A percentile compares a stretch with the other conserved stretches of the same genome.
phyloP scores from a whole-genome alignment of 2,329 filamentous ascomycete species.

The Exophiala mesophila region DNA sequence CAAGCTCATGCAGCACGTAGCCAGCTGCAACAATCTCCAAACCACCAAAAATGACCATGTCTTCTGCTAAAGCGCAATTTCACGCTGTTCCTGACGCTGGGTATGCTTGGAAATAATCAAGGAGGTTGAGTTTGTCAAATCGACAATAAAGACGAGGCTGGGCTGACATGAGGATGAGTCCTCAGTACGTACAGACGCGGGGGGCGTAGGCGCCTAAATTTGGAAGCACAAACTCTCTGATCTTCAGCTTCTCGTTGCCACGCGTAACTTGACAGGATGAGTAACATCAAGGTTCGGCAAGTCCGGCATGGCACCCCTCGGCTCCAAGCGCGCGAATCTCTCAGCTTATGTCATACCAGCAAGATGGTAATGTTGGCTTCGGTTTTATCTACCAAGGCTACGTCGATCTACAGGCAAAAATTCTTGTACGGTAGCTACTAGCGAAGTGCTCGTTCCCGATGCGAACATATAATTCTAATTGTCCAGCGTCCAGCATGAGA shows the following conservation, averaged over 20 bases:
- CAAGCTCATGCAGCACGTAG: constrained; percentile 16
- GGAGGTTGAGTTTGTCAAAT: neutral
- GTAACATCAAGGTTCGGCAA: neutral
- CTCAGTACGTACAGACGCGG: neutral
- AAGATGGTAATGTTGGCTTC: too few relatives aligned
- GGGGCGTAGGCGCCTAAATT: too few relatives aligned
- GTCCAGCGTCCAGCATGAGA: too few relatives aligned
- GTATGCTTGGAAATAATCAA: neutral
- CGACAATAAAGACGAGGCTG: neutral
- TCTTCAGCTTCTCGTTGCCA: neutral
- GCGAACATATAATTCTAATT: too few relatives aligned
- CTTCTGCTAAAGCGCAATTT: too few relatives aligned
- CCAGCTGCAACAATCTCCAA: constrained; percentile 17
- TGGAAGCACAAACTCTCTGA: neutral
- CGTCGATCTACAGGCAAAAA: too few relatives aligned
- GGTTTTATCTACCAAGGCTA: too few relatives aligned
- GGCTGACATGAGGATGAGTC: neutral
- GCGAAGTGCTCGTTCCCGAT: too few relatives aligned
- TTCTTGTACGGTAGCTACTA: too few relatives aligned
- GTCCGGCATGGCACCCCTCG: neutral
- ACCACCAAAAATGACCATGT: constrained; percentile 18
- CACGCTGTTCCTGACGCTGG: neutral
- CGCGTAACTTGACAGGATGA: neutral
- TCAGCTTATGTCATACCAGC: neutral
- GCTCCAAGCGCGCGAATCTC: neutral